Conservation (phyloP, 164 flowering plant genomes). For the Chloranthus sessilifolius region DNA sequence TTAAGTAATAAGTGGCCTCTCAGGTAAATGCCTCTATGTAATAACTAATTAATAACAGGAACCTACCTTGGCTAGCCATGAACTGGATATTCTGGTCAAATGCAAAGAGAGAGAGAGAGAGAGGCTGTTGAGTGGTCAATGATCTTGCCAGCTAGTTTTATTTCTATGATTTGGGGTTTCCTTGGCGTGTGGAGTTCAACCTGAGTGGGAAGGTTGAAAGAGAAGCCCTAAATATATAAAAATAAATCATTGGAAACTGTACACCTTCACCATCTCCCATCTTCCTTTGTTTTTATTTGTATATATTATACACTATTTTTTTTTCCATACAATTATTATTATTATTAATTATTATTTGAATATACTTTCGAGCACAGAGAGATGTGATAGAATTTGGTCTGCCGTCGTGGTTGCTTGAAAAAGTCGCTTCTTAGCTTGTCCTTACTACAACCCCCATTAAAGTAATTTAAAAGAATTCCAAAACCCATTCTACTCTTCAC, state of each 20-base stretch:
- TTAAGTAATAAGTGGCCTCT: too few species aligned
- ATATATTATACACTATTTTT: too few species aligned
- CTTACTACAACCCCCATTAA: too few species aligned
- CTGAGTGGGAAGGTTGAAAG: slow-evolving; percentile 12
- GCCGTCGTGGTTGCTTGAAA: slow-evolving; percentile 32
- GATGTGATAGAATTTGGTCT: slow-evolving; percentile 28
- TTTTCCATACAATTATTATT: too few species aligned
- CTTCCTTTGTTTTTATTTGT: slow-evolving; percentile 8
- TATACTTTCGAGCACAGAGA: not conserved
- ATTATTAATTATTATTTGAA: not conserved
- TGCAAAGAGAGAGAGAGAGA: slow-evolving; percentile 1
- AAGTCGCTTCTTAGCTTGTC: slow-evolving; percentile 21
- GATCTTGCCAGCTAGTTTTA: slow-evolving; percentile 29
- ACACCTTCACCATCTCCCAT: slow-evolving; percentile 6
- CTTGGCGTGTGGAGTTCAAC: slow-evolving; percentile 48
- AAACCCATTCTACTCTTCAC: too few species aligned
- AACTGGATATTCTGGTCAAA: too few species aligned
- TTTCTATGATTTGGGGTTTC: slow-evolving; percentile 17
- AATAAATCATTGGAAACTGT: slow-evolving; percentile 14
- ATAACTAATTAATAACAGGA: too few species aligned
- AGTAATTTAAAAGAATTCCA: too few species aligned
- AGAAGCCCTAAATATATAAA: slow-evolving; percentile 3
- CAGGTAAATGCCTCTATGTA: too few species aligned
- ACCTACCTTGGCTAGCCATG: too few species aligned
- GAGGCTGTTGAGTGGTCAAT: slow-evolving; percentile 31